These are phyloP conservation scores for Geotrichum histeridarum DNA, from an alignment of 1,139 yeast genomes.

Conservation along the genomic window DNA sequence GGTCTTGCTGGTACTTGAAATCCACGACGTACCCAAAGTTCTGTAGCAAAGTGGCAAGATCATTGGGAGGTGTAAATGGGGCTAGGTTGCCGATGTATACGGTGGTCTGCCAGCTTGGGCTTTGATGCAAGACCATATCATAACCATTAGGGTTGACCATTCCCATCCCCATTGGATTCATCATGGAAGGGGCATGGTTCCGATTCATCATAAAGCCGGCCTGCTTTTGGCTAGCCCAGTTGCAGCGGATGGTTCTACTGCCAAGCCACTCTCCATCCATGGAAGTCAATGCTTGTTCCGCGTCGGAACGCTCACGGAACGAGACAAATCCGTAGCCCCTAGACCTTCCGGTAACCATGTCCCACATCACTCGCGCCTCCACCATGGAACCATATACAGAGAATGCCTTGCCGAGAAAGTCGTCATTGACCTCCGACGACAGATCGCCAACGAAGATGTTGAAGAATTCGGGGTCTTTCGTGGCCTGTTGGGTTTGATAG, in stretches of 20 bases:
- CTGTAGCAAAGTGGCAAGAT: slow-evolving; percentile 66
- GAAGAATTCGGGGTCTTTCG: slow-evolving; percentile 49
- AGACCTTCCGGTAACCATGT: slow-evolving; percentile 86
- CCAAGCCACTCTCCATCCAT: slow-evolving; percentile 73
- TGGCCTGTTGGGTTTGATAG: slow-evolving; percentile 64
- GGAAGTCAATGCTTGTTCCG: slow-evolving; percentile 63
- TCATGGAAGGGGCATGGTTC: neutral
- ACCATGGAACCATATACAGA: slow-evolving; percentile 55
- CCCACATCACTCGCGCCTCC: slow-evolving; percentile 98
- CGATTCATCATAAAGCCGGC: neutral
- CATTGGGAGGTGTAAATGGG: slow-evolving; percentile 67
- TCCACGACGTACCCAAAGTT: slow-evolving; percentile 80
- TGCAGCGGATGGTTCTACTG: slow-evolving; percentile 74
- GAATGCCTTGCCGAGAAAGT: slow-evolving; percentile 56
- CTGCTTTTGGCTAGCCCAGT: slow-evolving; percentile 78
- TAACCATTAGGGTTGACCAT: slow-evolving; percentile 21
- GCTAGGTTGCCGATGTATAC: slow-evolving; percentile 84
- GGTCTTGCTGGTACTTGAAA: slow-evolving; percentile 73
- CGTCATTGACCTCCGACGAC: slow-evolving; percentile 79
- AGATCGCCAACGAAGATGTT: slow-evolving; percentile 86
- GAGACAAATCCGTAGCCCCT: slow-evolving; percentile 94
- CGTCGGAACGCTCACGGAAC: slow-evolving; percentile 60
- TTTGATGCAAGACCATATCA: slow-evolving; percentile 22
- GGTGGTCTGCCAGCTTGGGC: slow-evolving; percentile 78
- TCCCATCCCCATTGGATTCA: slow-evolving; percentile 6